Evolutionary conservation across 2,329 filamentous ascomycete genomes (phyloP).

Genomic region (Cytospora paraplurivora): DNA sequence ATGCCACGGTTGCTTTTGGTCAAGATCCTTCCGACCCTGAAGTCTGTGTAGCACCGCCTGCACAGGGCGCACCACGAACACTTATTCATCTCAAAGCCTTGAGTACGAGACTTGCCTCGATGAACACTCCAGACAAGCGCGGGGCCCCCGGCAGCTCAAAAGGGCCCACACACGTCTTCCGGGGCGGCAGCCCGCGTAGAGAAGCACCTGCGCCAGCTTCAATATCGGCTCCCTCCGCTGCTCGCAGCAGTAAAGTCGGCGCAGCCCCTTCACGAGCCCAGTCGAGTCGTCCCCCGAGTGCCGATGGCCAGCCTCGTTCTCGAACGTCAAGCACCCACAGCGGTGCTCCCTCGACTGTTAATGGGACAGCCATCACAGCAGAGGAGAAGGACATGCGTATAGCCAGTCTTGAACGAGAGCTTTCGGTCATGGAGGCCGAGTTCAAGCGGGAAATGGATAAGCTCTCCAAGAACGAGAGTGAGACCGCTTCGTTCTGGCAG

Average conservation of each 20-base stretch:
- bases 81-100: background rate
- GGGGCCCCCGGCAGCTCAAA: slow-evolving; percentile 16
- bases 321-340: slow-evolving; percentile 13
- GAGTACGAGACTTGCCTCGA: background rate
- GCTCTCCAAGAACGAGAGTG: slow-evolving; percentile 56
- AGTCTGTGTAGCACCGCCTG: background rate
- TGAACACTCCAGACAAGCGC: slow-evolving; percentile 28
- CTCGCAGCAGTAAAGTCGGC: slow-evolving; percentile 11
- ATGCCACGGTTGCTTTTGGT: slow-evolving; percentile 9
- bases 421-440: slow-evolving; percentile 54
- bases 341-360: background rate
- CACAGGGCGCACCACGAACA: background rate
- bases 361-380: slow-evolving; percentile 8
- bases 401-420: slow-evolving; percentile 53
- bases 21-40: slow-evolving; percentile 16
- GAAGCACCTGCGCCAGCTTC: slow-evolving; percentile 9
- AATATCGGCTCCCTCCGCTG: slow-evolving; percentile 9
- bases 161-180: slow-evolving; percentile 20
- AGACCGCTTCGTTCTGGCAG: slow-evolving; percentile 61
- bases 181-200: slow-evolving; percentile 17
- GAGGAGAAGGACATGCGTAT: slow-evolving; percentile 56
- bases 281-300: slow-evolving; percentile 18
- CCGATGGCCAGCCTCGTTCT: slow-evolving; percentile 20
- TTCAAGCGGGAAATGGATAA: slow-evolving; percentile 56
- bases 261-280: slow-evolving; percentile 23